phyloP scores from a whole-genome alignment of 129 eudicot genomes.

The Chrysanthemum seticuspe region DNA sequence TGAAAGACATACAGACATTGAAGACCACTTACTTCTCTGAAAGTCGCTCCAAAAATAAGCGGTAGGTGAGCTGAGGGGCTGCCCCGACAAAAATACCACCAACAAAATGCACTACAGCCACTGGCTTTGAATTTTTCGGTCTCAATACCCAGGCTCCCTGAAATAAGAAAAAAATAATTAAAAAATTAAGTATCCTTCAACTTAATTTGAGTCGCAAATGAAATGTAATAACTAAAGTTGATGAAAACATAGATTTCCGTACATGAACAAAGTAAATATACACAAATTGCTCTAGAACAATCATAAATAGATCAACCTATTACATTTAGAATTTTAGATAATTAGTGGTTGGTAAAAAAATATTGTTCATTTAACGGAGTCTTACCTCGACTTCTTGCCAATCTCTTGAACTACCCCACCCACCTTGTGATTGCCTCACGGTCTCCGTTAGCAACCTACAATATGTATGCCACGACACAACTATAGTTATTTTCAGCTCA shows the following conservation, averaged over 20 bases:
- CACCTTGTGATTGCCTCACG: constrained; percentile 67
- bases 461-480: background rate
- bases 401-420: constrained; percentile 60
- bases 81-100: constrained; percentile 99
- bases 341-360: no score
- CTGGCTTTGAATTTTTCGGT: constrained; percentile 60
- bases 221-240: no score
- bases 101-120: constrained; percentile 75
- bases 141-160: constrained; percentile 97
- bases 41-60: constrained; percentile 82
- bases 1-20: background rate
- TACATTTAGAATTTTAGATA: no score
- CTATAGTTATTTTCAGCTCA: constrained; percentile 8
- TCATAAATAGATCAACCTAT: background rate
- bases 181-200: no score
- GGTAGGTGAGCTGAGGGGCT: constrained; percentile 96
- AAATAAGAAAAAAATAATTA: constrained; percentile 15
- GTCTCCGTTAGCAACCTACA: constrained; percentile 75
- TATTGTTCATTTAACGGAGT: background rate
- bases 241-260: no score
- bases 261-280: background rate
- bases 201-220: no score
- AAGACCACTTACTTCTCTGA: constrained; percentile 62
- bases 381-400: constrained; percentile 88
- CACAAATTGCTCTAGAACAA: background rate